Evolutionary conservation across 1,284 basidiomycete species (phyloP).

Genomic region (Boletus semigastroideus): DNA sequence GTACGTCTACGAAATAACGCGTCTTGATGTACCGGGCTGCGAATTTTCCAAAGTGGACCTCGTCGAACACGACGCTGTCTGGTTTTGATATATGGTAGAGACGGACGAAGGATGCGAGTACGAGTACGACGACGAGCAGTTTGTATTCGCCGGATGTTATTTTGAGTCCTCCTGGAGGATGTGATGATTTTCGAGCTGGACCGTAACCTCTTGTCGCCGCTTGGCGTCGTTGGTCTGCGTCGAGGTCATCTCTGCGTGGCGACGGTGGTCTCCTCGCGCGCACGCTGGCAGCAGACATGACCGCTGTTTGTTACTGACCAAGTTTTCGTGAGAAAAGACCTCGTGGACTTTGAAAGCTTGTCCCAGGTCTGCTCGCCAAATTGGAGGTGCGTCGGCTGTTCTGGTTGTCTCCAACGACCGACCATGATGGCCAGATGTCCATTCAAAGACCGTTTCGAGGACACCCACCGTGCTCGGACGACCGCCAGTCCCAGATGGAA

Average conservation of each 20-base stretch:
- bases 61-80: conserved; percentile 93
- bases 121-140: conserved; percentile 58
- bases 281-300: conserved; percentile 52
- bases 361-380: conserved; percentile 18
- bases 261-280: conserved; percentile 65
- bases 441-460: conserved; percentile 10
- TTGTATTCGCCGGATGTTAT: conserved; percentile 72
- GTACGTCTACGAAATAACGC: conserved; percentile 93
- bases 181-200: conserved; percentile 46
- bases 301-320: conserved; percentile 13
- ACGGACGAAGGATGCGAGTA: conserved; percentile 73
- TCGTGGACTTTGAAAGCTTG: conserved; percentile 25
- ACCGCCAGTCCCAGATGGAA: conserved; percentile 32
- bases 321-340: conserved; percentile 26
- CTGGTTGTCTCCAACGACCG: no score
- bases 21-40: conserved; percentile 90
- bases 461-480: conserved; percentile 6
- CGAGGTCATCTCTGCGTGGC: conserved; percentile 64
- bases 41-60: conserved; percentile 97
- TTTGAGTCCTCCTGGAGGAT: conserved; percentile 63
- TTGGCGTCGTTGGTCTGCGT: conserved; percentile 70
- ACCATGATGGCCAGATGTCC: conserved; percentile 15
- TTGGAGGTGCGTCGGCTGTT: no score
- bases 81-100: conserved; percentile 81
- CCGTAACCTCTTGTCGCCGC: conserved; percentile 64